Percentiles rank a stretch among this genome's conserved stretches.
Conservation (phyloP, 2,329 filamentous ascomycete genomes). For the Aplosporella prunicola region DNA sequence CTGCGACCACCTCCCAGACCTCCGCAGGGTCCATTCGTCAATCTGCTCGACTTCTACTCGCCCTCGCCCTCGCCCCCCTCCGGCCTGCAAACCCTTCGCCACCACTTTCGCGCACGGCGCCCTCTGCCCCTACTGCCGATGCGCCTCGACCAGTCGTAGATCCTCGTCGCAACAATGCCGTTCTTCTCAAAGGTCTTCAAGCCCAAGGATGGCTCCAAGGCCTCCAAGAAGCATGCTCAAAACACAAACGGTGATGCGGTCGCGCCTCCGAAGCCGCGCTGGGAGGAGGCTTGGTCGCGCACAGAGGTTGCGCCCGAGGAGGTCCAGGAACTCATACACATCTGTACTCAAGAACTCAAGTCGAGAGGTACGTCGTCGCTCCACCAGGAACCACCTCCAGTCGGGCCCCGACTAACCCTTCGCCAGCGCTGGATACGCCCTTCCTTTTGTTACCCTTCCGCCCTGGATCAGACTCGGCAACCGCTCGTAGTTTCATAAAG, state of each 20-base stretch:
- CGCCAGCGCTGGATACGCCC: constrained; percentile 71
- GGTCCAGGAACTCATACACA: constrained; percentile 74
- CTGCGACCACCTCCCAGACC: background rate
- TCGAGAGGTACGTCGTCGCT: constrained; percentile 61
- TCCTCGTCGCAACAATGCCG: constrained; percentile 39
- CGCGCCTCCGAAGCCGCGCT: constrained; percentile 58
- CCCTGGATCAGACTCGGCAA: constrained; percentile 78
- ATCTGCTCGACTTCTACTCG: constrained; percentile 7
- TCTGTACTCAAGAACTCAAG: constrained; percentile 87
- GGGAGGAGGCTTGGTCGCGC: constrained; percentile 81
- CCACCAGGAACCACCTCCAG: background rate
- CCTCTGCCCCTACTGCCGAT: too few species aligned
- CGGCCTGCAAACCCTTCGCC: too few species aligned
- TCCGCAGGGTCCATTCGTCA: constrained; percentile 7
- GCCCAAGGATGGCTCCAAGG: constrained; percentile 58
- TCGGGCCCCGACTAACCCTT: constrained; percentile 12
- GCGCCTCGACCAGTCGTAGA: constrained; percentile 3
- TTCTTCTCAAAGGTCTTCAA: constrained; percentile 58
- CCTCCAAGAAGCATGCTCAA: constrained; percentile 39
- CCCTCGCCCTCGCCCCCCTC: constrained; percentile 7
- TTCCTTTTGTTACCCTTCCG: constrained; percentile 93
- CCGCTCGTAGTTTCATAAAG: constrained; percentile 79
- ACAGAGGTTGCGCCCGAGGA: constrained; percentile 79
- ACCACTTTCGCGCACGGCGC: too few species aligned
- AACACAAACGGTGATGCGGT: constrained; percentile 31